Evolutionary conservation across 768 basidiomycete genomes (phyloP).

Genomic region (Chalciporus sphaerocephalus): DNA sequence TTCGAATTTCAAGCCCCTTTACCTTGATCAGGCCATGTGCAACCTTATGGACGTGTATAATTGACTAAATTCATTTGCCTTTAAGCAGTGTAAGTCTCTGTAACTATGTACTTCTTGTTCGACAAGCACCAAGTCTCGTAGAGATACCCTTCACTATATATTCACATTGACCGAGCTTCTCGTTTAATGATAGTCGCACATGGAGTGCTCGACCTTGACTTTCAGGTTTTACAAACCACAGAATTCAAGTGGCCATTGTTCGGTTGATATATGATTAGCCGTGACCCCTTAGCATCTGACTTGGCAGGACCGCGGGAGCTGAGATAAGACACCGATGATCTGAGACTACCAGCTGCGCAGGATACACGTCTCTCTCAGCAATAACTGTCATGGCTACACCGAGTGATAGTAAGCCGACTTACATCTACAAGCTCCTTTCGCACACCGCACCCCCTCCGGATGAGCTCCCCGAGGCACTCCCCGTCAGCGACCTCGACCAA

Average conservation of each 20-base stretch:
- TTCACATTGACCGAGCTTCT: not conserved
- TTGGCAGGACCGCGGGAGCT: no score
- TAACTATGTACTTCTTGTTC: conserved; percentile 22
- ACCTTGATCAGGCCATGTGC: conserved; percentile 11
- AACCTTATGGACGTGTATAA: conserved; percentile 22
- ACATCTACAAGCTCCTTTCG: conserved; percentile 60
- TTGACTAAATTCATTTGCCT: conserved; percentile 3
- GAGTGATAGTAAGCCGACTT: conserved; percentile 34
- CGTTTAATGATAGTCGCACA: no score
- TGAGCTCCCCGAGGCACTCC: conserved; percentile 43
- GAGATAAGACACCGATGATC: not conserved
- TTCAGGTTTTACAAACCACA: no score
- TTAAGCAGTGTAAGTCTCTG: conserved; percentile 18
- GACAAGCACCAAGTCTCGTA: conserved; percentile 4
- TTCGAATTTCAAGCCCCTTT: conserved; percentile 6
- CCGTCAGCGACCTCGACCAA: conserved; percentile 47
- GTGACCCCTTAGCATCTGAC: no score
- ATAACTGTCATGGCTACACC: conserved; percentile 4
- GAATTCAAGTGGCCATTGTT: no score
- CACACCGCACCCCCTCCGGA: conserved; percentile 37
- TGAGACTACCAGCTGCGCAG: no score
- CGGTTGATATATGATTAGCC: no score
- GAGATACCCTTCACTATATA: conserved; percentile 26
- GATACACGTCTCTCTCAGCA: not conserved
- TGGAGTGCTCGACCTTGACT: not conserved